Evolutionary conservation across 2,329 filamentous ascomycete species (phyloP).

Genomic region (Leptodontidium sp.): DNA sequence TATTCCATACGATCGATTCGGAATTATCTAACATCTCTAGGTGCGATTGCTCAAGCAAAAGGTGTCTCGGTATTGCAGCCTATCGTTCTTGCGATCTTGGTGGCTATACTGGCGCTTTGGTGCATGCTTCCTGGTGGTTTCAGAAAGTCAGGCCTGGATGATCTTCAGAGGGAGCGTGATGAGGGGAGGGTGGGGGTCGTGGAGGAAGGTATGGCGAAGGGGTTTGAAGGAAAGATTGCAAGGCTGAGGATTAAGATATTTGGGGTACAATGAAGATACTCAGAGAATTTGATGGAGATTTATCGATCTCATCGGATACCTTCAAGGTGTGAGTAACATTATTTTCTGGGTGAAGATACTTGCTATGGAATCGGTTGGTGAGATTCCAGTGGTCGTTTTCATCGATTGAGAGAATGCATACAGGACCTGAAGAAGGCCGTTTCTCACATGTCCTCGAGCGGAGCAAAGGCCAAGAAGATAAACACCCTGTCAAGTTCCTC

Average conservation of each 20-base stretch:
- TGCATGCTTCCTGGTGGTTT: constrained; percentile 34
- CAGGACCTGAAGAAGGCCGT: neutral
- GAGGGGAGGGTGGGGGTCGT: constrained; percentile 18
- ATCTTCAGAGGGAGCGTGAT: constrained; percentile 25
- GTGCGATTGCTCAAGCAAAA: constrained; percentile 68
- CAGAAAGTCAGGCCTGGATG: constrained; percentile 38
- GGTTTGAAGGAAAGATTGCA: constrained; percentile 11
- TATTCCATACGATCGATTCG: neutral
- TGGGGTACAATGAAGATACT: constrained; percentile 1
- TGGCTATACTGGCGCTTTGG: constrained; percentile 37
- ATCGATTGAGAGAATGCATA: neutral
- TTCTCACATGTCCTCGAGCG: neutral
- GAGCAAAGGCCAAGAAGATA: neutral
- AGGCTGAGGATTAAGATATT: constrained; percentile 23
- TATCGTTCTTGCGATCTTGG: constrained; percentile 59
- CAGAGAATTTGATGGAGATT: neutral
- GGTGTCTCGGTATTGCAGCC: constrained; percentile 66
- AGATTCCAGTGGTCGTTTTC: too few relatives aligned
- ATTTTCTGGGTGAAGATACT: too few relatives aligned
- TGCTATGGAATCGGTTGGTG: too few relatives aligned
- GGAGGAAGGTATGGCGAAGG: constrained; percentile 24
- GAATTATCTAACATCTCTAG: constrained; percentile 43
- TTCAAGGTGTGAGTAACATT: neutral
- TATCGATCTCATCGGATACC: neutral
- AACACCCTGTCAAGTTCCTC: too few relatives aligned